Evolutionary conservation across 192 early-diverging fungal species (phyloP).

Genomic region (Rhizophagus clarus): DNA sequence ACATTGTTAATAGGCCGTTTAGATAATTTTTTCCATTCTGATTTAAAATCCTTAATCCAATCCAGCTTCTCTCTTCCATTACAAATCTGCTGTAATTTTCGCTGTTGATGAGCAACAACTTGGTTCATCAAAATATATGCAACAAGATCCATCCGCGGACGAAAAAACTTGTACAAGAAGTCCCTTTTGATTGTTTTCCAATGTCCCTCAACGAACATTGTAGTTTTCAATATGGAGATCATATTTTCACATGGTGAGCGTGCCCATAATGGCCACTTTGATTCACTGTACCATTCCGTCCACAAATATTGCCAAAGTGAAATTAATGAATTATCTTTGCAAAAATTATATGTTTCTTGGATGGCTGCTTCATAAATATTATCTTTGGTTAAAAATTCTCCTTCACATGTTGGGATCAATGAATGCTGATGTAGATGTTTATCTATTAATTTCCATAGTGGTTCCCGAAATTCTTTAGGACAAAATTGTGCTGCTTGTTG

Average conservation of each 20-base stretch:
- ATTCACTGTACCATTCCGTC: background rate
- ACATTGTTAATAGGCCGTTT: background rate
- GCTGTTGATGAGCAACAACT: background rate
- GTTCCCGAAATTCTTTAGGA: background rate
- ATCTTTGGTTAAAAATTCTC: background rate
- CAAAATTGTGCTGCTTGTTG: slow-evolving; percentile 4
- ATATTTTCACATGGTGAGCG: background rate
- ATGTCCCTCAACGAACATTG: background rate
- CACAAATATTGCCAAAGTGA: slow-evolving; percentile 4
- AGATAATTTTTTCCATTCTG: slow-evolving; percentile 3
- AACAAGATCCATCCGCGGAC: background rate
- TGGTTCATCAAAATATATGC: slow-evolving; percentile 5
- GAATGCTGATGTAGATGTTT: slow-evolving; percentile 1
- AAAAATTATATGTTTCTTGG: background rate
- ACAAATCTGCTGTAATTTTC: background rate
- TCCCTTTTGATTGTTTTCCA: slow-evolving; percentile 5
- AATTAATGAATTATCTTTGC: slow-evolving; percentile 6
- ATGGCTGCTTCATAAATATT: background rate
- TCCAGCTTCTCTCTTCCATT: background rate
- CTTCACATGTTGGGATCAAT: background rate
- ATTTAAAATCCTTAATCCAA: background rate
- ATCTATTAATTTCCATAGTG: slow-evolving; percentile 6
- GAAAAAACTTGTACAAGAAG: slow-evolving; percentile 12
- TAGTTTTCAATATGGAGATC: slow-evolving; percentile 9
- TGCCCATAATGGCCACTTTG: background rate